Evolutionary conservation across 1,284 basidiomycete genomes (phyloP), one percentile per base, ranked within the genome.

Genomic region (Tilletia horrida): DNA sequence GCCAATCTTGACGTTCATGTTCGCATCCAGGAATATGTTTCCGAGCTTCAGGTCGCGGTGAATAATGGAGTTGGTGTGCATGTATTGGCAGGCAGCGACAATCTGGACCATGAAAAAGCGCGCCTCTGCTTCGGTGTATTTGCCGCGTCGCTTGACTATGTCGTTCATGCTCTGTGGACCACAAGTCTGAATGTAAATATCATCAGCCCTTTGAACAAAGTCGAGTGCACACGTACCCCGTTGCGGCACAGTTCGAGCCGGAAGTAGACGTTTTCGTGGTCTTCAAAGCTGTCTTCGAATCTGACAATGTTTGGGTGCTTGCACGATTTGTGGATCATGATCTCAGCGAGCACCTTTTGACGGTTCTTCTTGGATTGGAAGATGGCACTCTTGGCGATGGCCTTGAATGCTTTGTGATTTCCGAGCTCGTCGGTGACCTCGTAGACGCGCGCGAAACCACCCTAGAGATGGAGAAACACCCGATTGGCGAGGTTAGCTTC

Each of bases 1-100:
- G 27, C 93, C 95, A 27, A 98, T 92, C 82, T 97, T 94, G 81
- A 97, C 86, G 79, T 96, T 91, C 93, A 97, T 94, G 75, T 90
- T 87, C 61, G 84, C 84, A 80, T 97, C 94, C 59, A 97, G 86
- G 83, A 98, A 94, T 63, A 98, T 86, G 83, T 98, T 97, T 35
- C 94, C 95, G 7, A 97, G 87, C 83, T 84, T 97, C 92, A 83
- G 72, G 65, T 81, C 80, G 42, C 80, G 73, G 64, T 81, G 80
- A 55, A 98, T 97, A 80, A 97, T 92, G 43, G 82, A 84, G 82
- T 95, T 89, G 29, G 86, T 86, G 83, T 98, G 96, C 92, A 98
- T 94, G 85, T 97, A 95, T 76, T 93, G 89, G 82, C 92, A 95
- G 0, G 94, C 94, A 29, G 92, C 92, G 73, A 97, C 90, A 75